A percentile compares a stretch with the other conserved stretches of the same genome.
Evolutionary conservation across 208 protist species (phyloP).

Genomic region (Leishmania major): DNA sequence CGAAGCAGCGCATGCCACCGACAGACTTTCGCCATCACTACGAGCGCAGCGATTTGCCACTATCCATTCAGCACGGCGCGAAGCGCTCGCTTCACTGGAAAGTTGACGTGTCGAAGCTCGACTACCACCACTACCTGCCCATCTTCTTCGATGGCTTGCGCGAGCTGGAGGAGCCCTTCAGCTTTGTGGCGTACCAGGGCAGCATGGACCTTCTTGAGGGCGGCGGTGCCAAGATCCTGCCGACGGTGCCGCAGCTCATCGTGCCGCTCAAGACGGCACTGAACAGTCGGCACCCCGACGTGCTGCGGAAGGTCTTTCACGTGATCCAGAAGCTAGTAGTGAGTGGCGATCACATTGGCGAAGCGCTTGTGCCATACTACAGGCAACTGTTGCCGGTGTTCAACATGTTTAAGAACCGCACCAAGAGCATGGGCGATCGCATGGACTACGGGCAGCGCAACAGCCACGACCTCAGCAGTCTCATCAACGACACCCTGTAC

Average conservation of each 20-base stretch:
- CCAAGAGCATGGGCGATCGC: slow-evolving; percentile 91
- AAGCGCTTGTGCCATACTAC: slow-evolving; percentile 99
- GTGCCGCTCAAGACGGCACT: slow-evolving; percentile 98
- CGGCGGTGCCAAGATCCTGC: slow-evolving; percentile 95
- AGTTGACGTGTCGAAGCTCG: slow-evolving; percentile 96
- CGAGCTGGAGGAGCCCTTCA: slow-evolving; percentile 97
- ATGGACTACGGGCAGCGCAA: slow-evolving; percentile 97
- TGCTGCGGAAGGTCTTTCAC: slow-evolving; percentile 95
- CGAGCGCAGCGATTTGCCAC: slow-evolving; percentile 97
- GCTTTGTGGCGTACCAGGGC: slow-evolving; percentile 96
- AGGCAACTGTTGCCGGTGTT: slow-evolving; percentile 98
- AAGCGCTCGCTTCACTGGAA: slow-evolving; percentile 96
- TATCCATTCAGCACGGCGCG: slow-evolving; percentile 95
- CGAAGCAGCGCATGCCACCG: slow-evolving; percentile 77
- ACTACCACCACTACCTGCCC: slow-evolving; percentile 99
- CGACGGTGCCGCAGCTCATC: slow-evolving; percentile 98
- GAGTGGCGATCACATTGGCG: slow-evolving; percentile 94
- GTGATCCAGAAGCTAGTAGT: slow-evolving; percentile 97
- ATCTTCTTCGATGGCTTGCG: slow-evolving; percentile 99
- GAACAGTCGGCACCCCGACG: slow-evolving; percentile 96
- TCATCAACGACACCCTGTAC: slow-evolving; percentile 98
- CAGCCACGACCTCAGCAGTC: slow-evolving; percentile 92
- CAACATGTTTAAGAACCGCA: slow-evolving; percentile 97
- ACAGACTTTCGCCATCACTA: slow-evolving; percentile 98
- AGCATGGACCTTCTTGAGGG: slow-evolving; percentile 94